phyloP scores from a whole-genome alignment of 1,284 basidiomycete species.

The Porodaedalea pini region DNA sequence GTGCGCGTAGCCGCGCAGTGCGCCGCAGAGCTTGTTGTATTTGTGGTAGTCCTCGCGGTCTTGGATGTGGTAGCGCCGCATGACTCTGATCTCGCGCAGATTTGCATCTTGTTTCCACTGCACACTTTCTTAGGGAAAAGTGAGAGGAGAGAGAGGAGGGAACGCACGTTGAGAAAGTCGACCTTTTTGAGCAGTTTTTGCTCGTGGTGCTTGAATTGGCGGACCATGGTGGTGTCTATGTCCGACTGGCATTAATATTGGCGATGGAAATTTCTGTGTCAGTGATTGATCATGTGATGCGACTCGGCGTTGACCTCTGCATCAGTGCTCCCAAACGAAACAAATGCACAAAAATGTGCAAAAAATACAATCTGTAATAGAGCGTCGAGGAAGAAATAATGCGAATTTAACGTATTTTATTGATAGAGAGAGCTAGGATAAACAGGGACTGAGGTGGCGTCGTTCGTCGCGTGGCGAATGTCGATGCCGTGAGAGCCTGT shows the following conservation, averaged over 20 bases:
- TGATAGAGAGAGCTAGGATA: no score
- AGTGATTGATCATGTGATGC: not conserved
- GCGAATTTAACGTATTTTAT: no score
- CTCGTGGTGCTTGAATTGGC: slow-evolving; percentile 93
- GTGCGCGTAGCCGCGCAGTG: slow-evolving; percentile 83
- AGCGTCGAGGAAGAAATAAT: no score
- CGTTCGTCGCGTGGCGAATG: no score
- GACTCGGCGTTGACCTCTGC: not conserved
- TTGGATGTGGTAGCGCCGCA: slow-evolving; percentile 95
- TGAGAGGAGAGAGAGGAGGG: not conserved
- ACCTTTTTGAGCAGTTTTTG: slow-evolving; percentile 94
- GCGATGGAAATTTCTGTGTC: no score
- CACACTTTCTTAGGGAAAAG: slow-evolving; percentile 14
- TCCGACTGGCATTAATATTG: no score
- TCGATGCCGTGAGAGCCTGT: no score
- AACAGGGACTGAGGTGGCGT: no score
- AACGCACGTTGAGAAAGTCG: slow-evolving; percentile 80
- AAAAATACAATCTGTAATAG: not conserved
- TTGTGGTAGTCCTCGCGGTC: slow-evolving; percentile 96
- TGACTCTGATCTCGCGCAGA: slow-evolving; percentile 89
- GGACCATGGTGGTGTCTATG: slow-evolving; percentile 68
- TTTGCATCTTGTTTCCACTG: slow-evolving; percentile 98
- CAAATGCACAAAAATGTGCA: not conserved
- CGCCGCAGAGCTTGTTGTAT: slow-evolving; percentile 95
- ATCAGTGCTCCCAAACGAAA: slow-evolving; percentile 8